phyloP scores from a whole-genome alignment of 345 rosid genomes.

The Eucalyptus grandis region DNA sequence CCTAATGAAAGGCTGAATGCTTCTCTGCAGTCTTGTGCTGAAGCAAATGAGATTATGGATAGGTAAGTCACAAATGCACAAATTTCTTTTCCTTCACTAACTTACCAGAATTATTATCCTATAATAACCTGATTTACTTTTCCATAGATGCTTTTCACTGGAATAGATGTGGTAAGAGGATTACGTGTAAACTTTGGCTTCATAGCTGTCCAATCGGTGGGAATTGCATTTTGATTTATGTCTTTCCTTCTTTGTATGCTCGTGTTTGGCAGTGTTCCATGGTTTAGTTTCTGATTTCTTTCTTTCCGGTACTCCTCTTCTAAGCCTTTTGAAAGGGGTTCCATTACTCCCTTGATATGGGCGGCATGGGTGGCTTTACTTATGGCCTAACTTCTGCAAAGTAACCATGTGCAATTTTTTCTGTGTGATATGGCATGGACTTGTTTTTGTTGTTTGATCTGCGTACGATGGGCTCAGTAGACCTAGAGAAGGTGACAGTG shows the following conservation, averaged over 20 bases:
- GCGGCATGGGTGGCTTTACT: neutral
- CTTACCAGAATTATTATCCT: neutral
- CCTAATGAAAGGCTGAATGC: constrained; percentile 62
- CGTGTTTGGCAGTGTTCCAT: neutral
- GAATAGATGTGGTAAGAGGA: neutral
- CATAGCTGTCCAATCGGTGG: neutral
- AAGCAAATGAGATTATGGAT: constrained; percentile 76
- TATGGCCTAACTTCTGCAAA: neutral
- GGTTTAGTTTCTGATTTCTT: neutral
- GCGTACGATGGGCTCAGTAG: neutral
- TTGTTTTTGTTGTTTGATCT: neutral
- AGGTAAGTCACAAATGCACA: constrained; percentile 24
- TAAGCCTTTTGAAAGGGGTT: neutral
- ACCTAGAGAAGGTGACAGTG: neutral
- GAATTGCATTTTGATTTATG: neutral
- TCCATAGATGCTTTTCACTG: neutral
- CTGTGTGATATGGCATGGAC: neutral
- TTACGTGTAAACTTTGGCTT: neutral
- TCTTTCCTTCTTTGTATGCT: neutral
- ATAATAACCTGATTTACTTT: neutral
- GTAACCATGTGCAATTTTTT: neutral
- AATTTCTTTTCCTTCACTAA: neutral
- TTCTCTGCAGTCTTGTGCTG: constrained; percentile 68
- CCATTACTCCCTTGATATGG: neutral
- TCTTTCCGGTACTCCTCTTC: neutral